phyloP scores from a whole-genome alignment of 306 rosid species.

The Cicer bijugum region DNA sequence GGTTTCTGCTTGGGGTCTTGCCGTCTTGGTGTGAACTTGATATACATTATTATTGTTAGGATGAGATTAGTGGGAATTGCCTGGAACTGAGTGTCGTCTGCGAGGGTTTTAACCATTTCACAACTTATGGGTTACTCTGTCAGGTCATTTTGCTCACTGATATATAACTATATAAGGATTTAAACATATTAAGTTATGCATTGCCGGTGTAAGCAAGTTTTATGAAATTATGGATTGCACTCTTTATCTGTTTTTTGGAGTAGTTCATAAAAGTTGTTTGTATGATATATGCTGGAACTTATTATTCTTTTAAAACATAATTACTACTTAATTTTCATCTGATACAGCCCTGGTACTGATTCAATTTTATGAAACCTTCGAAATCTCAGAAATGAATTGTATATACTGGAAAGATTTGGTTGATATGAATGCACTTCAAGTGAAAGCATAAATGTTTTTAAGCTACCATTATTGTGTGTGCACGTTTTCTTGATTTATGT shows the following conservation, averaged over 20 bases:
- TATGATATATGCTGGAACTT: slow-evolving; percentile 13
- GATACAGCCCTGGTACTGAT: not conserved
- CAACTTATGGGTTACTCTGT: slow-evolving; percentile 1
- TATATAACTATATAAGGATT: not conserved
- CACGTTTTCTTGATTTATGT: slow-evolving; percentile 25
- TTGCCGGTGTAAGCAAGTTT: not conserved
- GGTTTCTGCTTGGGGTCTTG: not conserved
- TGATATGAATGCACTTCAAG: slow-evolving; percentile 26
- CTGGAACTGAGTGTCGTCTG: slow-evolving; percentile 8
- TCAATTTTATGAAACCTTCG: slow-evolving; percentile 7
- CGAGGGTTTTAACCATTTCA: slow-evolving; percentile 1
- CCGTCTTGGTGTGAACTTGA: not conserved
- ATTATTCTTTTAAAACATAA: not conserved
- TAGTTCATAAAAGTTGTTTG: slow-evolving; percentile 25
- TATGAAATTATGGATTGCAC: not conserved
- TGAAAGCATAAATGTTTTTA: slow-evolving; percentile 17
- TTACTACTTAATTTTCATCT: slow-evolving; percentile 10
- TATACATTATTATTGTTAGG: not conserved
- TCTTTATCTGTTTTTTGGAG: slow-evolving; percentile 23
- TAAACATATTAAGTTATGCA: slow-evolving; percentile 19
- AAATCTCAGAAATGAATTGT: slow-evolving; percentile 24
- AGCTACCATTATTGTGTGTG: slow-evolving; percentile 8
- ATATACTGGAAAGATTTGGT: slow-evolving; percentile 26
- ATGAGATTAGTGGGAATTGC: slow-evolving; percentile 5
- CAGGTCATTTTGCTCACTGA: not conserved